Evolutionary conservation across 73 alveolate species (phyloP).

Genomic region (Paraurostyla sp.): DNA sequence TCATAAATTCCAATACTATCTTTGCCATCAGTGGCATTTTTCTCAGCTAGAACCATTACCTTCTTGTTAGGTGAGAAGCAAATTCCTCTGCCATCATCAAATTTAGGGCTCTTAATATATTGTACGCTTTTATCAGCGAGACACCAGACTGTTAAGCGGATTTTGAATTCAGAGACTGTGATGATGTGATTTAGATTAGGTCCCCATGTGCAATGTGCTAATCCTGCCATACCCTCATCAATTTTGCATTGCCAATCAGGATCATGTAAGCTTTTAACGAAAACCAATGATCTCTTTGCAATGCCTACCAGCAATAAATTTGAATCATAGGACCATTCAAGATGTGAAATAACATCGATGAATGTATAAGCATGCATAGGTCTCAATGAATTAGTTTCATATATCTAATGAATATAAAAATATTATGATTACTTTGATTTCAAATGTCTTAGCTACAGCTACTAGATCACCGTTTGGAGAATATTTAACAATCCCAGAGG

Average conservation of each 20-base stretch:
- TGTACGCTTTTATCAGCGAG: conserved; percentile 86
- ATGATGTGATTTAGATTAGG: conserved; percentile 93
- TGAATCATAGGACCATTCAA: conserved; percentile 94
- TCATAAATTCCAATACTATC: conserved; percentile 96
- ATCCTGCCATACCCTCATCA: conserved; percentile 91
- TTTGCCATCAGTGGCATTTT: conserved; percentile 78
- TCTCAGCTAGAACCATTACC: conserved; percentile 97
- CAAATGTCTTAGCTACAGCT: conserved; percentile 85
- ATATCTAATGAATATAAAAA: conserved; percentile 43
- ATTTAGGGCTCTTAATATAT: conserved; percentile 87
- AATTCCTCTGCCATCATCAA: conserved; percentile 79
- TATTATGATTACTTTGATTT: conserved; percentile 63
- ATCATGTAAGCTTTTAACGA: conserved; percentile 82
- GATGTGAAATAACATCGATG: conserved; percentile 83
- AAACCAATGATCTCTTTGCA: conserved; percentile 83
- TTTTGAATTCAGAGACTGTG: conserved; percentile 91
- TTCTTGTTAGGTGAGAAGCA: conserved; percentile 91
- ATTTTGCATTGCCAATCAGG: conserved; percentile 93
- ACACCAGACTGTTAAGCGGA: conserved; percentile 88
- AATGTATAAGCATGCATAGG: conserved; percentile 83
- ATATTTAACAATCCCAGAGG: conserved; percentile 58
- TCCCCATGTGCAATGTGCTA: conserved; percentile 90
- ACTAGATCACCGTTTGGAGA: conserved; percentile 67
- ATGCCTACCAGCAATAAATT: conserved; percentile 78
- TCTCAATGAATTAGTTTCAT: conserved; percentile 80